A percentile compares a stretch with the other conserved stretches of the same genome.
phyloP scores from a whole-genome alignment of 345 rosid species.

The Mallotus nudiflorus region DNA sequence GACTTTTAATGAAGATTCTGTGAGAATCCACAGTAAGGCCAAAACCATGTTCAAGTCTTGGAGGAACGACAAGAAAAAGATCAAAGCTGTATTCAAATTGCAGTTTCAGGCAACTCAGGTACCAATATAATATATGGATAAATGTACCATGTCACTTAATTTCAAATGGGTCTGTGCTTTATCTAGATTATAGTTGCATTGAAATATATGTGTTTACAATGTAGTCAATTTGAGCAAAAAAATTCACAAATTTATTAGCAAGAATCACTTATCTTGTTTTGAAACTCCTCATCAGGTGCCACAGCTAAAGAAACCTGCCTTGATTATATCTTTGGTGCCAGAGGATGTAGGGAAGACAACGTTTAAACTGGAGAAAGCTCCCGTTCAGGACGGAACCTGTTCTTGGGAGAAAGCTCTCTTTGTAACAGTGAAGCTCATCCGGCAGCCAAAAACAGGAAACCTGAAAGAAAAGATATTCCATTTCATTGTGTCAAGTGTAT shows the following conservation, averaged over 20 bases:
- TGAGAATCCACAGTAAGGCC: slow-evolving; percentile 17
- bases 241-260: slow-evolving; percentile 6
- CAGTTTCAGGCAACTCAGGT: slow-evolving; percentile 53
- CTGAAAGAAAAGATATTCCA: slow-evolving; percentile 34
- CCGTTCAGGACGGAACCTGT: slow-evolving; percentile 32
- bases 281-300: slow-evolving; percentile 66
- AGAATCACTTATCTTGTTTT: slow-evolving; percentile 27
- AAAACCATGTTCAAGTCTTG: slow-evolving; percentile 78
- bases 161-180: neutral
- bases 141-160: neutral
- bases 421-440: slow-evolving; percentile 28
- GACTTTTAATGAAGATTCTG: slow-evolving; percentile 29
- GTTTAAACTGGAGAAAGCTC: slow-evolving; percentile 32
- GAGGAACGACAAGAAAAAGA: slow-evolving; percentile 76
- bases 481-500: slow-evolving; percentile 35
- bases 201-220: neutral
- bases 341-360: slow-evolving; percentile 37
- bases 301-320: slow-evolving; percentile 68
- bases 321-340: slow-evolving; percentile 26
- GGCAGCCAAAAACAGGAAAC: slow-evolving; percentile 29
- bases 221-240: neutral
- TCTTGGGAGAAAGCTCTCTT: slow-evolving; percentile 34
- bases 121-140: slow-evolving; percentile 16
- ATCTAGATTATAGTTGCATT: neutral
- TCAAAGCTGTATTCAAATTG: slow-evolving; percentile 74